A percentile compares a stretch with the other conserved stretches of the same genome.
Evolutionary conservation across 495 filamentous ascomycete species (phyloP).

Genomic region (Hypoxylon fragiforme): DNA sequence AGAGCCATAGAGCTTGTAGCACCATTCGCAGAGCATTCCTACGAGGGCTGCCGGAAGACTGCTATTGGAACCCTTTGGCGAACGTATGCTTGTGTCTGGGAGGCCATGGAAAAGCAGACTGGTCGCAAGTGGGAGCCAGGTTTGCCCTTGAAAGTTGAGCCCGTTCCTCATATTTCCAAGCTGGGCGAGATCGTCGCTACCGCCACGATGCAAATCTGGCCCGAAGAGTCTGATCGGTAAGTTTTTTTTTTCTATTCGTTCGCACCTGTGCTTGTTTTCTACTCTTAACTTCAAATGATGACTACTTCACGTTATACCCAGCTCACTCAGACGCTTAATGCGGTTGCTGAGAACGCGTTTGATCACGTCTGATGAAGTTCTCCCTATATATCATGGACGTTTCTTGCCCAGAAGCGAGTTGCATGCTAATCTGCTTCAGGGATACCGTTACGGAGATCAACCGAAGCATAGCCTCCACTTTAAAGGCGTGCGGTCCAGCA

Average conservation of each 20-base stretch:
- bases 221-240: constrained; percentile 90
- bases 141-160: constrained; percentile 77
- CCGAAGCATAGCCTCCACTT: constrained; percentile 86
- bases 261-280: constrained; percentile 21
- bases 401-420: no score
- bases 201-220: constrained; percentile 82
- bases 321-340: constrained; percentile 95
- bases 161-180: constrained; percentile 75
- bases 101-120: constrained; percentile 75
- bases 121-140: constrained; percentile 87
- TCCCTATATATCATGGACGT: no score
- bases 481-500: constrained; percentile 88
- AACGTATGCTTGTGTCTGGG: constrained; percentile 88
- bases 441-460: constrained; percentile 93
- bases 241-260: constrained; percentile 41
- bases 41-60: constrained; percentile 91
- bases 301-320: constrained; percentile 92
- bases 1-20: constrained; percentile 82
- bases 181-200: constrained; percentile 85
- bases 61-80: constrained; percentile 90
- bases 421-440: constrained; percentile 48
- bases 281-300: constrained; percentile 69
- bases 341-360: constrained; percentile 92
- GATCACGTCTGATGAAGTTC: no score
- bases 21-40: constrained; percentile 79